These are phyloP conservation scores for Botryosphaeria dothidea DNA, from an alignment of 2,329 filamentous ascomycete genomes.

Conservation along the genomic window DNA sequence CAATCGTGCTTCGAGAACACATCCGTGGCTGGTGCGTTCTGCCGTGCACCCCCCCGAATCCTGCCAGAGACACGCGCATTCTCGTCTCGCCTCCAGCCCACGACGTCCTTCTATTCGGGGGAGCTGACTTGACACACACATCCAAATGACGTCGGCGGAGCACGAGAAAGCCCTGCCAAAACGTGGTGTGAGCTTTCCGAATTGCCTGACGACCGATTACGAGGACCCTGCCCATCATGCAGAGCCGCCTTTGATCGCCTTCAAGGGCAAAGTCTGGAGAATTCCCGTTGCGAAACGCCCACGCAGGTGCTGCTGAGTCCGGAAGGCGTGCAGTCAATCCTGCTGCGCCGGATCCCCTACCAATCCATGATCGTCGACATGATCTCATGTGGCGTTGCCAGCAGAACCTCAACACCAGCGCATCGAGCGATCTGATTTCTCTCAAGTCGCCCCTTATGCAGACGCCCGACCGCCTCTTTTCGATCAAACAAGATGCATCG, in stretches of 20 bases:
- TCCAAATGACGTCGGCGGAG: conserved; percentile 10
- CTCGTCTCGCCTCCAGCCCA: not conserved
- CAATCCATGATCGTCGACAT: conserved; percentile 11
- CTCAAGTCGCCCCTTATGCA: not conserved
- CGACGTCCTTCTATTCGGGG: not conserved
- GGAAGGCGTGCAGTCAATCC: not conserved
- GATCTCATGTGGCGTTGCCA: conserved; percentile 17
- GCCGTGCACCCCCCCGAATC: not conserved
- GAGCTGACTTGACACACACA: not conserved
- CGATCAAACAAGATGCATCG: not conserved
- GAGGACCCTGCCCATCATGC: not conserved
- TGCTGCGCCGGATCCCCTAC: conserved; percentile 4
- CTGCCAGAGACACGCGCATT: not conserved
- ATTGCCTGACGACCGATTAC: not conserved
- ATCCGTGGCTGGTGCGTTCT: not conserved
- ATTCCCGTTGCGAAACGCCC: not conserved
- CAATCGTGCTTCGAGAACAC: conserved; percentile 10
- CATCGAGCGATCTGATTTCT: conserved; percentile 11
- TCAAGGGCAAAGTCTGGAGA: conserved; percentile 1
- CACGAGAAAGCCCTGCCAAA: not conserved
- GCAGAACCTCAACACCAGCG: conserved; percentile 15
- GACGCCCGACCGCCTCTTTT: too few relatives aligned
- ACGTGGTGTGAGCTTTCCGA: not conserved
- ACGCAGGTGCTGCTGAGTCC: not conserved
- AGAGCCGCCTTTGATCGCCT: conserved; percentile 13